Evolutionary conservation across 1,284 basidiomycete species (phyloP).

Genomic region (Mycena citricolor): DNA sequence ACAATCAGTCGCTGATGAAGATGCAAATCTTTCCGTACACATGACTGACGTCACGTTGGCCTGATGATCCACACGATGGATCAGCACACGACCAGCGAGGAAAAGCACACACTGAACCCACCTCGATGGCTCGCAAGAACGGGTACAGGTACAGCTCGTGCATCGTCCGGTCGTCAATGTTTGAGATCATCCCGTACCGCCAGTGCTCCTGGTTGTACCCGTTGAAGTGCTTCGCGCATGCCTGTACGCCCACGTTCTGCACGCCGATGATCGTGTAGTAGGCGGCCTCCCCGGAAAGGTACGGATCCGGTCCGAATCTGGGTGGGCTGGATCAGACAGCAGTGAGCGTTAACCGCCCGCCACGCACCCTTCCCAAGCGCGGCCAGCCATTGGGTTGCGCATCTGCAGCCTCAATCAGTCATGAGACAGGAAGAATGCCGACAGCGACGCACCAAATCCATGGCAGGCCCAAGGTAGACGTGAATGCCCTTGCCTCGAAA

Average conservation of each 20-base stretch:
- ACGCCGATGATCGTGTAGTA: constrained; percentile 61
- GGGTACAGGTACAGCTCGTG: constrained; percentile 63
- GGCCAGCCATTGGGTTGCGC: constrained; percentile 55
- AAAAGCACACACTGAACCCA: constrained; percentile 17
- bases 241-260: constrained; percentile 64
- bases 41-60: constrained; percentile 70
- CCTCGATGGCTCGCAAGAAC: constrained; percentile 50
- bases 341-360: neutral
- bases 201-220: constrained; percentile 56
- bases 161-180: constrained; percentile 67
- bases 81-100: no score
- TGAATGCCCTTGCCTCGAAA: constrained; percentile 75
- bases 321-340: neutral
- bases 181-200: constrained; percentile 42
- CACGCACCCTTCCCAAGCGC: constrained; percentile 62
- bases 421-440: constrained; percentile 1
- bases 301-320: constrained; percentile 68
- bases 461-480: constrained; percentile 56
- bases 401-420: constrained; percentile 32
- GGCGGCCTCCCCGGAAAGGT: constrained; percentile 63
- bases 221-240: constrained; percentile 66
- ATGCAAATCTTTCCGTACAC: no score
- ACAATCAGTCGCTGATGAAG: no score
- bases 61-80: constrained; percentile 28
- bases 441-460: constrained; percentile 51